A percentile compares a stretch with the other conserved stretches of the same genome.
Evolutionary conservation across 768 basidiomycete genomes (phyloP).

Genomic region (Boletus tylopilopsis): DNA sequence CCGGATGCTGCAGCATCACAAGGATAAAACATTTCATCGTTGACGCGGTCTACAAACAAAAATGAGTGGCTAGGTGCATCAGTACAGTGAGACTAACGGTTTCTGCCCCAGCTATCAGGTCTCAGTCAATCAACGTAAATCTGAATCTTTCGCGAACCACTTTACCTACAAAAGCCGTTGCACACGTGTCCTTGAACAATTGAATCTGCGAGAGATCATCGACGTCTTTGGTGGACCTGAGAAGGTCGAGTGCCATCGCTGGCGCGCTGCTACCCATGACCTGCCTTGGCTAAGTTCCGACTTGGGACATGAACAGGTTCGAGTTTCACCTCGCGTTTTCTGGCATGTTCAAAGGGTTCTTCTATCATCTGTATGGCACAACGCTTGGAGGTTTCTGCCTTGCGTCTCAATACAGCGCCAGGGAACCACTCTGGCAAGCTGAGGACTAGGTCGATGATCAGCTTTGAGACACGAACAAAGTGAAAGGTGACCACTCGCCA

Average conservation of each 20-base stretch:
- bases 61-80: neutral
- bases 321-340: constrained; percentile 8
- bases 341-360: constrained; percentile 14
- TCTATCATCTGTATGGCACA: constrained; percentile 11
- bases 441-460: constrained; percentile 14
- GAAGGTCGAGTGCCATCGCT: constrained; percentile 12
- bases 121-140: neutral
- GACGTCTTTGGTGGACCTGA: neutral
- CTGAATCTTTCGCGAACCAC: neutral
- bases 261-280: constrained; percentile 7
- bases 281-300: constrained; percentile 2
- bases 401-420: constrained; percentile 25
- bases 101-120: constrained; percentile 17
- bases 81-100: constrained; percentile 6
- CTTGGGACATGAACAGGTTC: neutral
- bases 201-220: constrained; percentile 10
- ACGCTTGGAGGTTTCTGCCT: constrained; percentile 6
- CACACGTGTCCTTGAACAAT: constrained; percentile 8
- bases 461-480: too few species aligned
- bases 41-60: constrained; percentile 7
- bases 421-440: constrained; percentile 24
- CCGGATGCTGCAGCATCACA: constrained; percentile 31
- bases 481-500: neutral
- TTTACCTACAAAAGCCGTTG: constrained; percentile 19
- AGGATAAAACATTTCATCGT: constrained; percentile 26